Evolutionary conservation across 176 grass and related monocot genomes (phyloP), one percentile per base, ranked within the genome.

Genomic region (Saccharum officinarum): DNA sequence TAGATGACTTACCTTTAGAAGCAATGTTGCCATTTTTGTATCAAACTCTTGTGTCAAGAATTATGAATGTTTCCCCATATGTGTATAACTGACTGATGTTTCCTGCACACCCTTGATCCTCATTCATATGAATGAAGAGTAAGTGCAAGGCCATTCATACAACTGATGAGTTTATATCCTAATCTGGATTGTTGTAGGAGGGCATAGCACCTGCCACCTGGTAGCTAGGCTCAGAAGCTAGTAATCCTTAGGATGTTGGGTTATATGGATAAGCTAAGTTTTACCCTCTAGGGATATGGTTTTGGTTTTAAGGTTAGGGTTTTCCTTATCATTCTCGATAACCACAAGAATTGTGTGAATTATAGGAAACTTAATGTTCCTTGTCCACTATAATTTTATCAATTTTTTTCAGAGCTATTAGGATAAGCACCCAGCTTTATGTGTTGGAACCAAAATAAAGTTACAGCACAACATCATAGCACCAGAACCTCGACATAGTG

Each of bases 1-100:
- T 36, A 77, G 39, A 73, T 75, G n/a, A 55, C 70, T 47, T 49
- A 17, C 38, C 28, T 76, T 2, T 65, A 62, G 15, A 84, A 74
- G 33, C 62, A 62, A n/a, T n/a, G 16, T 4, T 41, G 16, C 6
- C 16, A 38, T 81, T 85, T 49, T 20, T 57, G 36, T 42, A 73
- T 67, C 50, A 5, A 55, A 45, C 71, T 13, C 34, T 23, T 66
- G 42, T 54, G 9, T n/a, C 2, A 67, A 67, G 34, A 67, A 50
- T 78, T 67, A 67, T 13, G 44, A 67, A 20, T 52, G 55, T 30
- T 30, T 64, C 42, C 17, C 36, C 28, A 11, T 78, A 62, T 55
- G 10, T 18, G 17, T 57, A 12, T 71, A n/a, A 82, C n/a, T 20
- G 1, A 20, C 67, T 20, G 52, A 9, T 28, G 1, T 76, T 77